A percentile compares a stretch with the other conserved stretches of the same genome.
Evolutionary conservation across 2,329 filamentous ascomycete species (phyloP).

Genomic region (Microdochium nivale): DNA sequence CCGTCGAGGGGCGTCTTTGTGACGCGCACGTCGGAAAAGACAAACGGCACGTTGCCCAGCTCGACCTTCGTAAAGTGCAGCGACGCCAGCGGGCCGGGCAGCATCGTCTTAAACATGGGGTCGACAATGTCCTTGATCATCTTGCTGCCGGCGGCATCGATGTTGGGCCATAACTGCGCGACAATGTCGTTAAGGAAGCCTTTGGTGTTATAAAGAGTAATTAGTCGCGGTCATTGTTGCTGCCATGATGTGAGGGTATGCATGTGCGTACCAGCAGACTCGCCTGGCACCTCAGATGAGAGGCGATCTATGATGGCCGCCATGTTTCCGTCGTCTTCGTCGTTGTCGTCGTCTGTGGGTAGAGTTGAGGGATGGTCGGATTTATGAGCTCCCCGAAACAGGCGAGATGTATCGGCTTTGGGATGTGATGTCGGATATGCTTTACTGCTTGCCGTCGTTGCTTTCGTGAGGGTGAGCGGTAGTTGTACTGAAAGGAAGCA

Average conservation of each 20-base stretch:
- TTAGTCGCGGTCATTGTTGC: not conserved
- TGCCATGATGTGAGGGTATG: not conserved
- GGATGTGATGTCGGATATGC: too few relatives aligned
- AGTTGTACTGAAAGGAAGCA: not conserved
- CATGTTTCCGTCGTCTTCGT: too few relatives aligned
- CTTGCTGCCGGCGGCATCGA: slow-evolving; percentile 30
- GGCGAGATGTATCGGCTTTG: too few relatives aligned
- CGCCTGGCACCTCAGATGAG: not conserved
- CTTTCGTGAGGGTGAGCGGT: too few relatives aligned
- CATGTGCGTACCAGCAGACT: not conserved
- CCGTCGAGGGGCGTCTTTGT: slow-evolving; percentile 32
- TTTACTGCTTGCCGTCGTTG: too few relatives aligned
- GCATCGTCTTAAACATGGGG: slow-evolving; percentile 35
- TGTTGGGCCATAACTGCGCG: slow-evolving; percentile 38
- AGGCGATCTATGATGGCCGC: not conserved
- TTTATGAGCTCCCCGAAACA: too few relatives aligned
- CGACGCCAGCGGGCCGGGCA: slow-evolving; percentile 31
- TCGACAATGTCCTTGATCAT: slow-evolving; percentile 38
- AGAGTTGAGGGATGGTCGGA: not conserved
- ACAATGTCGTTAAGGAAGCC: slow-evolving; percentile 39
- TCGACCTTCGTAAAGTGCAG: slow-evolving; percentile 37
- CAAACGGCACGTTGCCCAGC: slow-evolving; percentile 30
- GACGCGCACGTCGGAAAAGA: slow-evolving; percentile 31
- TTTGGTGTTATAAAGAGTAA: slow-evolving; percentile 1
- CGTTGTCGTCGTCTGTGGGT: too few relatives aligned